A percentile compares a stretch with the other conserved stretches of the same genome.
phyloP scores from a whole-genome alignment of 202 grass and related monocot genomes.

The Panicum hallii region DNA sequence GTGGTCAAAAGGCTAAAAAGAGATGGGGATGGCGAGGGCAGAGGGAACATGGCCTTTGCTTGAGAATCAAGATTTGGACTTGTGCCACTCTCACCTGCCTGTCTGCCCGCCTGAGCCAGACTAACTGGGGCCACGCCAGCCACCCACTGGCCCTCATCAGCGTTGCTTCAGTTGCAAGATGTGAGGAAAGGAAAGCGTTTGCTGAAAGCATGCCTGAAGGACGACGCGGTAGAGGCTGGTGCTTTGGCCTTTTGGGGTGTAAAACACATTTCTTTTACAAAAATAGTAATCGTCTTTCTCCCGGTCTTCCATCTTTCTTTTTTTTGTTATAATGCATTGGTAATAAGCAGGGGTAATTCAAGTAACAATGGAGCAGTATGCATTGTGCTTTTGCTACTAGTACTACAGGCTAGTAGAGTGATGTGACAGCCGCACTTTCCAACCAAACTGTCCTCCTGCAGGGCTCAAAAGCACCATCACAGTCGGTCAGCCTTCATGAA shows the following conservation, averaged over 20 bases:
- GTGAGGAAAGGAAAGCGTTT: background rate
- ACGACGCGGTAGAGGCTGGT: background rate
- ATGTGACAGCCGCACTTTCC: constrained; percentile 41
- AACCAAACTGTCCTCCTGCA: constrained; percentile 23
- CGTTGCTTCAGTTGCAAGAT: constrained; percentile 45
- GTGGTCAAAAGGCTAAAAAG: constrained; percentile 57
- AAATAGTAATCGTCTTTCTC: background rate
- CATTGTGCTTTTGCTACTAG: constrained; percentile 1
- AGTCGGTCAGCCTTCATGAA: background rate
- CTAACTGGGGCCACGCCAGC: background rate
- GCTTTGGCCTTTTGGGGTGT: background rate
- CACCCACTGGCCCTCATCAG: constrained; percentile 21
- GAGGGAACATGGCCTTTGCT: constrained; percentile 52
- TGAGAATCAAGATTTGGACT: constrained; percentile 54
- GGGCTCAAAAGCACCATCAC: constrained; percentile 36
- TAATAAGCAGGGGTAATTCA: background rate
- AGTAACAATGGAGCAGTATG: no score
- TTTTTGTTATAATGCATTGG: background rate
- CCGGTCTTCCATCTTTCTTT: background rate
- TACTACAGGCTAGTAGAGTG: background rate
- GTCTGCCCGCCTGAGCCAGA: background rate
- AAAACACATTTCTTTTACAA: background rate
- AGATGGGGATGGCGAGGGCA: background rate
- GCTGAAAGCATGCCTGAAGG: constrained; percentile 15
- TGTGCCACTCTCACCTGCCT: constrained; percentile 16